Base-by-base conservation (phyloP, 2,329 filamentous ascomycete genomes). In the Fusarium sp. region DNA sequence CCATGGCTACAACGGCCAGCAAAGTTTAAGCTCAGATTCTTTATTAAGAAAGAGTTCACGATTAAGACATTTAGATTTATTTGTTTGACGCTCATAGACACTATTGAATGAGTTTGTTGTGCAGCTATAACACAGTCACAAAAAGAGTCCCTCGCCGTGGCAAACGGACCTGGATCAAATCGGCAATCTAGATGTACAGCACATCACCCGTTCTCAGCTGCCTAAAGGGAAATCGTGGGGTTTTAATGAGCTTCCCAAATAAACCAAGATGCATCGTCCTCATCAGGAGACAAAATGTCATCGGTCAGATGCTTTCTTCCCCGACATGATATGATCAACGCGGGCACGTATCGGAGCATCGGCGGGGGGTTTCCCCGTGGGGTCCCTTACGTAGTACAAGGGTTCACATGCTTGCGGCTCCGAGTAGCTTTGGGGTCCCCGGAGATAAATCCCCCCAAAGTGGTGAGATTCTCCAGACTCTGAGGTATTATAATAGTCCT, bases 261-360 rank as follows among this genome's bases (percentile, higher is more conserved):
- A 3, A 18, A 17, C 14, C 2, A 1, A 38, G n/a, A 7, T 11
- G 7, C 14, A 20, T 45, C 11, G 6, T 8, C 7, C n/a, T 18
- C 1, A 48, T 65, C 62, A 65, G 42, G 62, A 65, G 62, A 65
- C 11, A 49, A 18, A 9, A 17, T 5, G 38, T 44, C 60, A 63
- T 31, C 44, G 20, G 43, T 26, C 48, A 46, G 20, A 49, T 50
- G 31, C 46, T 36, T 24, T 49, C 26, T 20, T 11, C 28, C 31
- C 20, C 18, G 20, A 20, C 13, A 56, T 43, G 43, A 22, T 34
- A 57, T 34, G 46, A 50, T 20, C 17, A 28, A 43, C 46, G 62
- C 60, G 62, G 62, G 62, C 62, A 65, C 60, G 53, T 65, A 65
- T 65, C 62, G 62, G 62, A 65, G 44, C 31, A 24, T 59, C 62